Evolutionary conservation across 257 asterid species (phyloP), one percentile per base, ranked within the genome.

Genomic region (Jaltomata sinuosa): DNA sequence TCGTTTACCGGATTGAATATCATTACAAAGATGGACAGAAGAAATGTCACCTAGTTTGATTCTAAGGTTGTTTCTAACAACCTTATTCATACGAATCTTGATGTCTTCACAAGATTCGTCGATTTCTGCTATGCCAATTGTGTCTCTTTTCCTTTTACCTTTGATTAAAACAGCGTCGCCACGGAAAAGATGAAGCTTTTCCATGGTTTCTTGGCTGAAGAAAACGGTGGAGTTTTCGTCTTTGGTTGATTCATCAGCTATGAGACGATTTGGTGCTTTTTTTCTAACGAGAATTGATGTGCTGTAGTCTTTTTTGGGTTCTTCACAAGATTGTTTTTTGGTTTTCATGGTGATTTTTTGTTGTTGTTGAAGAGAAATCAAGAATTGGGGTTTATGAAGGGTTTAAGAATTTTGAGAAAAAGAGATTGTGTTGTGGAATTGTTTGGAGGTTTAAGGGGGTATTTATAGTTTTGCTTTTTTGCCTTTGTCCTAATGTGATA

Each of bases 281-380:
- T 94, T 94, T 89, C 94, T 84, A 93, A 91, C 97, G 88, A 92
- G 85, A 84, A 94, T 93, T 87, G 98, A 95, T 50, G 97, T 93
- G 7, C 92, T 88, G 87, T 87, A 91, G 87, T n/a, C n/a, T n/a
- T n/a, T n/a, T n/a, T n/a, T n/a, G n/a, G n/a, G n/a, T n/a, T 93
- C 97, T 90, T 64, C 40, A 64, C 5, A 5, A 31, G 72, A 29
- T 29, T 10, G 15, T 1, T 59, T 11, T 14, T 62, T 11, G 38
- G 18, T 27, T 12, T 27, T 12, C 40, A 29, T 11, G n/a, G 0
- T 27, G 2, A 3, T 11, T 61, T 29, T 14, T 59, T 62, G n/a
- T n/a, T n/a, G n/a, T n/a, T n/a, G n/a, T 11, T 8, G 7, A 0
- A 22, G 2, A 64, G 72, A 64, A 25, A 59, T 10, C 5, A 64